Conservation (phyloP, 2,329 filamentous ascomycete genomes). For the Nothomitra cinnamomea region DNA sequence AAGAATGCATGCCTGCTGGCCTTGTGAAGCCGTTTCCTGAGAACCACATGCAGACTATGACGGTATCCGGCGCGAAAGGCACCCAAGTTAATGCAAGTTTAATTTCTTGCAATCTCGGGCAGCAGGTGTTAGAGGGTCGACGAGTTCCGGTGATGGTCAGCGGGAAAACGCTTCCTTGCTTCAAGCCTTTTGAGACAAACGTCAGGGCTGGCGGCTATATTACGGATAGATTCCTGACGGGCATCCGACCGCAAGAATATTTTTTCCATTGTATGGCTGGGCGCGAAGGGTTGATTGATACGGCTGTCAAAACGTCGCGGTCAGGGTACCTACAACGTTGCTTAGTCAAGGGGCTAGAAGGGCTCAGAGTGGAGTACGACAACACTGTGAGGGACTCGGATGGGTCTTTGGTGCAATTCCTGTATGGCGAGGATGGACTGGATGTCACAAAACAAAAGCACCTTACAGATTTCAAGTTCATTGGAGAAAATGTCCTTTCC, state of each 20-base stretch:
- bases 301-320: constrained; percentile 92
- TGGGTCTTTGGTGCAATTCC: constrained; percentile 81
- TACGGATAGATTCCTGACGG: constrained; percentile 90
- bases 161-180: constrained; percentile 88
- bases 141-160: constrained; percentile 96
- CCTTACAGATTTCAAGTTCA: constrained; percentile 75
- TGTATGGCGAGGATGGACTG: constrained; percentile 91
- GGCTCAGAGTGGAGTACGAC: constrained; percentile 80
- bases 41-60: constrained; percentile 99
- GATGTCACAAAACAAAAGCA: constrained; percentile 92
- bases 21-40: constrained; percentile 84
- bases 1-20: constrained; percentile 60
- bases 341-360: constrained; percentile 97
- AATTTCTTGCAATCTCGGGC: constrained; percentile 93
- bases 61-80: constrained; percentile 88
- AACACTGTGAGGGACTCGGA: constrained; percentile 88
- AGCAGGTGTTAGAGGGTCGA: constrained; percentile 88
- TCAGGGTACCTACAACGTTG: constrained; percentile 94
- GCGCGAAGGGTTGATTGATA: constrained; percentile 95
- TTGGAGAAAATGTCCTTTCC: constrained; percentile 70
- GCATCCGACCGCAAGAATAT: constrained; percentile 92
- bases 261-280: constrained; percentile 99
- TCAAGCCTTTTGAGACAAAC: constrained; percentile 79
- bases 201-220: constrained; percentile 86
- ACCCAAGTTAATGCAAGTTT: constrained; percentile 85